Conservation (phyloP, 345 rosid species). For the Sonneratia caseolaris region DNA sequence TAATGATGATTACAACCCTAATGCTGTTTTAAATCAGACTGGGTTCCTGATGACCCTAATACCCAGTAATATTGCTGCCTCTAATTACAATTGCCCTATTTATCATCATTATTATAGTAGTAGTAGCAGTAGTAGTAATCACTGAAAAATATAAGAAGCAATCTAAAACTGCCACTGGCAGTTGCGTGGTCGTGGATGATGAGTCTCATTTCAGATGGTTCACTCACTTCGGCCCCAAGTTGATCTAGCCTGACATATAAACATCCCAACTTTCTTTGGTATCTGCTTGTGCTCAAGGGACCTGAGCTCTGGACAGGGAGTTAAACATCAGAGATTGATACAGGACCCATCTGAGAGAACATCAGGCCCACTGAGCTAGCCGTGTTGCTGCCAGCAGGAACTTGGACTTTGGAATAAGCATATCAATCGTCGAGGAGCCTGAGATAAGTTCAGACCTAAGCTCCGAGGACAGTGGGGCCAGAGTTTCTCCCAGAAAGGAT, state of each 20-base stretch:
- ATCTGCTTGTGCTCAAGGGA: conserved; percentile 55
- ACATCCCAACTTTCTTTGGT: conserved; percentile 57
- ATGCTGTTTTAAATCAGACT: conserved; percentile 2
- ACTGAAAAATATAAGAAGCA: background rate
- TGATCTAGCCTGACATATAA: conserved; percentile 51
- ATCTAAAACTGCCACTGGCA: background rate
- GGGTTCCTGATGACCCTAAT: background rate
- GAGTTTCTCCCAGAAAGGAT: conserved; percentile 55
- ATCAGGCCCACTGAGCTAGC: conserved; percentile 62
- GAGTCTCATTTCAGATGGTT: background rate
- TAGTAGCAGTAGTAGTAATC: background rate
- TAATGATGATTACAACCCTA: background rate
- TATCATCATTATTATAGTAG: conserved; percentile 5
- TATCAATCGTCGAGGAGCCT: conserved; percentile 42
- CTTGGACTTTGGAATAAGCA: conserved; percentile 32
- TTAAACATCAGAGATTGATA: conserved; percentile 39
- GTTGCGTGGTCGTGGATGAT: background rate
- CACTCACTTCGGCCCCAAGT: too few species aligned
- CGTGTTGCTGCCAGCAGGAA: conserved; percentile 52
- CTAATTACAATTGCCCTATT: conserved; percentile 3
- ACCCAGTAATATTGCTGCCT: background rate
- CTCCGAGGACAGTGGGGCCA: conserved; percentile 50
- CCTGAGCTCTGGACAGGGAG: conserved; percentile 44
- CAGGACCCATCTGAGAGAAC: conserved; percentile 52
- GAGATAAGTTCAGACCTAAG: conserved; percentile 47